A percentile compares a stretch with the other conserved stretches of the same genome.
Evolutionary conservation across 108 stramenopile species (phyloP).

Genomic region (Fragilaria crotonensis): DNA sequence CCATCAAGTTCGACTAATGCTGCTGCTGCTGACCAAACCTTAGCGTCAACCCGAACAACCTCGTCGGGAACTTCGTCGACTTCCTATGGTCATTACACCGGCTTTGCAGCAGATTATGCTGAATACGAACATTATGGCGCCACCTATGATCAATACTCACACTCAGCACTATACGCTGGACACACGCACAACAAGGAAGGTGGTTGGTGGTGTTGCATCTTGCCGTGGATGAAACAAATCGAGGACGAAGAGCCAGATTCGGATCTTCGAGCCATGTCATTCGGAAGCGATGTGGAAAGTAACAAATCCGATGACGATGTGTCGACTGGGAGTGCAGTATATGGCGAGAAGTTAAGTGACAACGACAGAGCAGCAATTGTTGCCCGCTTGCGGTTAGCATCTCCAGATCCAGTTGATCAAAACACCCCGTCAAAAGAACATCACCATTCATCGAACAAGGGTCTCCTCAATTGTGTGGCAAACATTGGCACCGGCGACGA

Average conservation of each 20-base stretch:
- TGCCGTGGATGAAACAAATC: background rate
- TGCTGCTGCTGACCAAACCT: too few species aligned
- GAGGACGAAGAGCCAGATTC: background rate
- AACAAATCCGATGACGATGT: constrained; percentile 13
- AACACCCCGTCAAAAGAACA: background rate
- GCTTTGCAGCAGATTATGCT: background rate
- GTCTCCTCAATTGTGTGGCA: constrained; percentile 2
- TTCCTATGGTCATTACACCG: background rate
- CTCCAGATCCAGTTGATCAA: constrained; percentile 12
- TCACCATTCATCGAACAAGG: too few species aligned
- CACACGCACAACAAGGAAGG: background rate
- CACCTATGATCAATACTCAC: background rate
- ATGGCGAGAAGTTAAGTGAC: constrained; percentile 34
- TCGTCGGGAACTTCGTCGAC: background rate
- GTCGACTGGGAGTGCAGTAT: constrained; percentile 27
- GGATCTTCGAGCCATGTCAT: background rate
- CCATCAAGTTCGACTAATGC: too few species aligned
- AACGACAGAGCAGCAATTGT: constrained; percentile 37
- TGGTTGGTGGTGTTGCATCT: background rate
- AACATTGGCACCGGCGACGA: background rate
- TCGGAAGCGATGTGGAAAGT: background rate
- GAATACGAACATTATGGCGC: background rate
- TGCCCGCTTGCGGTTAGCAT: constrained; percentile 32
- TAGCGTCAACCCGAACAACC: too few species aligned
- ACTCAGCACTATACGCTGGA: background rate